Conservation (phyloP, 2,329 filamentous ascomycete species). For the Fragosphaeria purpurea region DNA sequence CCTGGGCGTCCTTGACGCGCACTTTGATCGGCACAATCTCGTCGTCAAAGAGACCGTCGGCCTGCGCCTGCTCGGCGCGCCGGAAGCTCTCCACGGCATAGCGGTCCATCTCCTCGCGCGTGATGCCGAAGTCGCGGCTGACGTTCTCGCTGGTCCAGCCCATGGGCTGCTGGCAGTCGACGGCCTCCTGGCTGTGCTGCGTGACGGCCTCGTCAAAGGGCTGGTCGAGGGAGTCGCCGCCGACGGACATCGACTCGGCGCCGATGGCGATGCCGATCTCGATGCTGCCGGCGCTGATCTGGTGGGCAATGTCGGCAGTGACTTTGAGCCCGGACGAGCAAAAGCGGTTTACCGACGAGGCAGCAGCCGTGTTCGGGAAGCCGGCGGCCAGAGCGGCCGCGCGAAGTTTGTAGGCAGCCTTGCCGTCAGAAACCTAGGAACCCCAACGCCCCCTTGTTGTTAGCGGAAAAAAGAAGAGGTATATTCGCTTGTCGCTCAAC, state of each 20-base stretch:
- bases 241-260: conserved; percentile 76
- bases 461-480: too few relatives aligned
- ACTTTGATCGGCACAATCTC: conserved; percentile 87
- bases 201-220: conserved; percentile 73
- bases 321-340: conserved; percentile 95
- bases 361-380: conserved; percentile 80
- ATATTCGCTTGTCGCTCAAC: too few relatives aligned
- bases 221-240: conserved; percentile 57
- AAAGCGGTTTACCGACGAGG: conserved; percentile 84
- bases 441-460: too few relatives aligned
- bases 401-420: conserved; percentile 84
- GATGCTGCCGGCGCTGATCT: conserved; percentile 72
- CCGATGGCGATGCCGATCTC: conserved; percentile 81
- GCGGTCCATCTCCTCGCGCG: conserved; percentile 69
- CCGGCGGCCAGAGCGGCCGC: conserved; percentile 83
- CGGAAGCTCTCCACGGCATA: conserved; percentile 83
- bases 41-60: conserved; percentile 82
- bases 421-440: conserved; percentile 65
- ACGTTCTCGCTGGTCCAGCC: conserved; percentile 98
- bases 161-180: conserved; percentile 90
- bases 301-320: conserved; percentile 85
- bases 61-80: conserved; percentile 81
- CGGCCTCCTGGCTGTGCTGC: conserved; percentile 60
- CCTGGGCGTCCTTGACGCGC: conserved; percentile 73
- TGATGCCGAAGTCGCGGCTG: conserved; percentile 77